Base-by-base conservation (phyloP, 2,329 filamentous ascomycete species). In the Dactylellina drechsleri region DNA sequence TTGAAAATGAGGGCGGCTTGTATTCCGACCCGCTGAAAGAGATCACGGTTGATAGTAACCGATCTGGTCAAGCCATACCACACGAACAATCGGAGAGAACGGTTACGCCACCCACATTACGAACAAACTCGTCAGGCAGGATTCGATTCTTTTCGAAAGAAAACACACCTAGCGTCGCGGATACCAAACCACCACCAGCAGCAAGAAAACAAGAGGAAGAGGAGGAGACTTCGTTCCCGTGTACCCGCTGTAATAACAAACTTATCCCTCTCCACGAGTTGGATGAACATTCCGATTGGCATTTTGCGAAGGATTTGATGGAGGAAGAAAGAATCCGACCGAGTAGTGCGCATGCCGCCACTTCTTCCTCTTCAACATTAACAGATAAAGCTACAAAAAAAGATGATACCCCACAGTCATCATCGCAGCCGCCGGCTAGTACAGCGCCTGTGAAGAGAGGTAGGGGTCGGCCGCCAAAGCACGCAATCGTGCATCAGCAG, bases 201-300 rank as follows among this genome's bases (percentile, higher is more conserved):
- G 78, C 83, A 82, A 62, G 84, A 84, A 56, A 67, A 83, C 53
- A 66, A 83, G 13, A 85, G 86, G n/a, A 83, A 82, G 40, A 82
- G 81, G 49, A 84, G 84, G 31, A 89, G 90, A 50, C 84, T 85
- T 65, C 84, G 84, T 23, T 91, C 90, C 81, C 88, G 90, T 78
- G 81, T 82, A 41, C 86, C 8, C 43, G 72, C 3, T 76, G 72
- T 58, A 66, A 66, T 15, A 76, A 76, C 31, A 76, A 76, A 66
- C 60, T 65, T 77, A 83, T 83, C 66, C 83, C 85, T 45, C 80
- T 84, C 26, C 87, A 90, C 66, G 86, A 86, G 78, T 80, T 88
- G 54, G 86, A 89, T 77, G 93, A 91, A 82, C 95, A 99, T 81
- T 85, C 90, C 64, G 95, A 99, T 81, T 98, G 93, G 90, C 95